phyloP scores from a whole-genome alignment of 2,329 filamentous ascomycete genomes.

The Atkinsonella texensis region DNA sequence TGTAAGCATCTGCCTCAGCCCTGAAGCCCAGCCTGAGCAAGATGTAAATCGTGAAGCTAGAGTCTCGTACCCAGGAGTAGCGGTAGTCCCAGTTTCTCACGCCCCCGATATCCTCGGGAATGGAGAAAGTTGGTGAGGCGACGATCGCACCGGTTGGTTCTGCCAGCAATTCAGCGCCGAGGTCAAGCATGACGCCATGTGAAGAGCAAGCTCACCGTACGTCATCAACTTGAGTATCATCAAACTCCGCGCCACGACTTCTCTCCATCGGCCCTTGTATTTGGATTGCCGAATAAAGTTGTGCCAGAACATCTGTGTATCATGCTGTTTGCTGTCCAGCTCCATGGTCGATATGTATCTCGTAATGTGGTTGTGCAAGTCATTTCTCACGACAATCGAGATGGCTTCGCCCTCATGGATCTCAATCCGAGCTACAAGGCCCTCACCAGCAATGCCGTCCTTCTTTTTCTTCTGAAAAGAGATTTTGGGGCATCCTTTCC shows the following conservation, averaged over 20 bases:
- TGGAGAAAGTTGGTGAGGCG: conserved; percentile 64
- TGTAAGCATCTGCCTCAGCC: conserved; percentile 66
- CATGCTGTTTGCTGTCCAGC: conserved; percentile 51
- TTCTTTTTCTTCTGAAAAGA: conserved; percentile 41
- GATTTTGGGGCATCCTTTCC: conserved; percentile 36
- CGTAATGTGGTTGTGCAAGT: conserved; percentile 44
- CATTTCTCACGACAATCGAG: conserved; percentile 56
- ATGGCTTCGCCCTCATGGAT: conserved; percentile 55
- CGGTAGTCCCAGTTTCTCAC: conserved; percentile 58
- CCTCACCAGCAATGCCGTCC: conserved; percentile 44
- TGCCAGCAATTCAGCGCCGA: conserved; percentile 6
- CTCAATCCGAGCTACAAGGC: conserved; percentile 46
- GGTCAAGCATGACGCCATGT: no score
- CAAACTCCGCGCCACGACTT: conserved; percentile 58
- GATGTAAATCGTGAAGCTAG: conserved; percentile 68
- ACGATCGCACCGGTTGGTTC: conserved; percentile 70
- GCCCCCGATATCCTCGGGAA: conserved; percentile 63
- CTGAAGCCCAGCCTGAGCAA: conserved; percentile 64
- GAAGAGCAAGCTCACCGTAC: conserved; percentile 28
- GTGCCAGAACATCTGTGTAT: conserved; percentile 61
- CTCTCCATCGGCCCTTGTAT: conserved; percentile 61
- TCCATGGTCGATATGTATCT: conserved; percentile 44
- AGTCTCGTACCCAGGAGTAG: conserved; percentile 69
- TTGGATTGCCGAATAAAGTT: conserved; percentile 60
- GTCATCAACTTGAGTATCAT: conserved; percentile 67